Evolutionary conservation across 2,329 filamentous ascomycete genomes (phyloP), one percentile per base, ranked within the genome.

Genomic region (Calonectria multiphialidica): DNA sequence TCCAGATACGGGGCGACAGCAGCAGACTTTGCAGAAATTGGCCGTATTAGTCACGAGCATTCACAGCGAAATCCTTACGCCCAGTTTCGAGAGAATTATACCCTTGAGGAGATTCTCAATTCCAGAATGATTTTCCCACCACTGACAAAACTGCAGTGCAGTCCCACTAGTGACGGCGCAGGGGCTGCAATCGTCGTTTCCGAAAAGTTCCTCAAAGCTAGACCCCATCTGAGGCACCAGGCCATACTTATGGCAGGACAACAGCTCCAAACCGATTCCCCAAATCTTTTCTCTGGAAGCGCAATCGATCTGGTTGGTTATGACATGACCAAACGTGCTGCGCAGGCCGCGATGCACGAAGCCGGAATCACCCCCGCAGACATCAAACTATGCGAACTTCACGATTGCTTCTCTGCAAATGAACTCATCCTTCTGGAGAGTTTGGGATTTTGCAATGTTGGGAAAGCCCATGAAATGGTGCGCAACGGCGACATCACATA

Each of bases 341-440:
- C 53, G 7, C 33, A 28, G 33, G 15, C n/a, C 4, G 53, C 53
- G 2, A 59, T 59, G 53, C n/a, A 59, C 10, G 53, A 59, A 59
- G 53, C 53, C 2, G 33, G 53, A 4, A n/a, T 40, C 0, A 25
- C 33, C 1, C 33, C 53, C 6, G 12, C 12, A 10, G 35, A 59
- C 53, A 59, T 59, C 53, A 59, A 59, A 40, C n/a, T 59, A 12
- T 59, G 53, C 21, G 53, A 59, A 23, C 35, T 59, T 16, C 53
- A 59, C 10, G 53, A 59, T 33, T 59, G 53, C 35, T 59, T 59
- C 21, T 59, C 53, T 13, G 53, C 53, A 12, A 59, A 59, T 13
- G 53, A 59, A 13, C 53, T 59, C 9, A 9, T 59, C 23, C 53
- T 59, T 40, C 53, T 59, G 13, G 53, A 59, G 9, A 23, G 53